A percentile compares a stretch with the other conserved stretches of the same genome.
Conservation (phyloP, 805 yeast species). For the Naumovozyma castellii region DNA sequence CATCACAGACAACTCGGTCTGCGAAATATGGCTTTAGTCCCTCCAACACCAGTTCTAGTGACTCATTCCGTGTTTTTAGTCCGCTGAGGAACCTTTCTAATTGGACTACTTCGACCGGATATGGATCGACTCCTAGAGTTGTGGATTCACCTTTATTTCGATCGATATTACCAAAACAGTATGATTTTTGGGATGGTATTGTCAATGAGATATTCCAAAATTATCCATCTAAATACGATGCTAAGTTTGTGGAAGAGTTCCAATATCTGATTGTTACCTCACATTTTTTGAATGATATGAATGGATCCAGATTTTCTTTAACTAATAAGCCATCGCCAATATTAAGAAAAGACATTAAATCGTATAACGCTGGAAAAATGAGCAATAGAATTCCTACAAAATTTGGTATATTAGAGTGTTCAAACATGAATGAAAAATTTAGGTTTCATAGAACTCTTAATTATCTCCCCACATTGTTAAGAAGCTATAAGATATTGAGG, state of each 20-base stretch:
- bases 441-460: slow-evolving; percentile 5
- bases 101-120: no score
- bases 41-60: no score
- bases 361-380: background rate
- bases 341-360: slow-evolving; percentile 8
- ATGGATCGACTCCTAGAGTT: no score
- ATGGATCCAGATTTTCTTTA: slow-evolving; percentile 20
- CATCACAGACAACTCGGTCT: no score
- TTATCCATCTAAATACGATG: slow-evolving; percentile 6
- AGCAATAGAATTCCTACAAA: slow-evolving; percentile 11
- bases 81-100: no score
- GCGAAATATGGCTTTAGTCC: no score
- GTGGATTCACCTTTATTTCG: no score
- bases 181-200: no score
- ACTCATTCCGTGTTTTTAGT: no score
- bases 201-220: no score
- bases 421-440: slow-evolving; percentile 2
- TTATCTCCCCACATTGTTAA: slow-evolving; percentile 1
- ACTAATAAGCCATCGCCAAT: slow-evolving; percentile 14
- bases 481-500: slow-evolving; percentile 2
- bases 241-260: slow-evolving; percentile 40
- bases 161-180: no score
- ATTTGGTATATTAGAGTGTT: slow-evolving; percentile 11
- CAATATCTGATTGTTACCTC: slow-evolving; percentile 42
- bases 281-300: slow-evolving; percentile 35